A percentile compares a stretch with the other conserved stretches of the same genome.
Evolutionary conservation across 2,329 filamentous ascomycete species (phyloP).

Genomic region (Catunica adiposa): DNA sequence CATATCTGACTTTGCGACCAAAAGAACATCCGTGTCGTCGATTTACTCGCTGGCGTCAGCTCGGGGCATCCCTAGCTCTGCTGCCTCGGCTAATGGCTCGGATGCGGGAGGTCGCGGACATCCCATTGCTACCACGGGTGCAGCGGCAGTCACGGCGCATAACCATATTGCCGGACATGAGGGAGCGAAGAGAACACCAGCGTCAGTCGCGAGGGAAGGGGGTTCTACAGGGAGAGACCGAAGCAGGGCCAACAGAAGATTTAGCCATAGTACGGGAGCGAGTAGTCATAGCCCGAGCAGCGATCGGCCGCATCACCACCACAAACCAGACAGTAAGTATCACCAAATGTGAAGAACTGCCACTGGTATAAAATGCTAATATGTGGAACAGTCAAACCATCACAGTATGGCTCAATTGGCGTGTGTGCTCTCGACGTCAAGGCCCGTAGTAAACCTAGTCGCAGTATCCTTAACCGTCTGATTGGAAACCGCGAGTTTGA

Average conservation of each 20-base stretch:
- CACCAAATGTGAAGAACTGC: background rate
- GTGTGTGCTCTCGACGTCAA: slow-evolving; percentile 93
- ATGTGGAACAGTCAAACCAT: slow-evolving; percentile 31
- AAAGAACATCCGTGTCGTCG: slow-evolving; percentile 58
- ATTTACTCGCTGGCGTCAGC: slow-evolving; percentile 52
- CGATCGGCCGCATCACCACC: slow-evolving; percentile 37
- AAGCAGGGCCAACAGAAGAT: slow-evolving; percentile 54
- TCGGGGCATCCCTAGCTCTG: slow-evolving; percentile 34
- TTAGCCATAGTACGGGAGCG: slow-evolving; percentile 66
- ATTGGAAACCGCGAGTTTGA: slow-evolving; percentile 88
- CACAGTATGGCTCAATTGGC: slow-evolving; percentile 56
- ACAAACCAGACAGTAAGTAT: slow-evolving; percentile 37
- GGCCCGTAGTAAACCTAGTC: slow-evolving; percentile 87
- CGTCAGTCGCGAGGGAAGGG: background rate
- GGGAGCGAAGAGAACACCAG: slow-evolving; percentile 14
- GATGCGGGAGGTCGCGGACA: slow-evolving; percentile 24
- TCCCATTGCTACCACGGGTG: slow-evolving; percentile 6
- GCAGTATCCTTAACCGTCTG: slow-evolving; percentile 85
- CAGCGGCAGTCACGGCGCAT: slow-evolving; percentile 5
- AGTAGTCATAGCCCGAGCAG: slow-evolving; percentile 69
- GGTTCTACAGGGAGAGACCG: slow-evolving; percentile 39
- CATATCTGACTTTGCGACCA: slow-evolving; percentile 35
- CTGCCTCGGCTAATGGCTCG: slow-evolving; percentile 36
- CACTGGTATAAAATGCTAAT: slow-evolving; percentile 5
- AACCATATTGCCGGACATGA: slow-evolving; percentile 10